Percentiles rank a stretch among this genome's conserved stretches.
Conservation (phyloP, 306 rosid genomes). For the Astragalus membranaceus region DNA sequence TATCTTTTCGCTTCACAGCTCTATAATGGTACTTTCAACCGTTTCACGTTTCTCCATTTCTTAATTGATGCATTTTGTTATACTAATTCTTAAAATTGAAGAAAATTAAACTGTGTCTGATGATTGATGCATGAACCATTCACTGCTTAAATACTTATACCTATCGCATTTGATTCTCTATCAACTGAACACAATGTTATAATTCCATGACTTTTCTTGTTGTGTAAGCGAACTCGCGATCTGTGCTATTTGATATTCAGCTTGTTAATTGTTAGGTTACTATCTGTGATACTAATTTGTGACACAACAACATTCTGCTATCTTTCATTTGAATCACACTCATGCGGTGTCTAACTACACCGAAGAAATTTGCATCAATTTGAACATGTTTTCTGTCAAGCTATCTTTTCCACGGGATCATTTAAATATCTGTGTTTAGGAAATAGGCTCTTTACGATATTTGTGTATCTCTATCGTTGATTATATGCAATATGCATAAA, state of each 20-base stretch:
- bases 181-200: not conserved
- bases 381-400: not conserved
- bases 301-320: not conserved
- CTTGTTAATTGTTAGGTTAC: not conserved
- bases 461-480: not conserved
- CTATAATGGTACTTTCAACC: constrained; percentile 44
- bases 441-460: not conserved
- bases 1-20: constrained; percentile 25
- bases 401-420: not conserved
- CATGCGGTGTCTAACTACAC: not conserved
- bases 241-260: not conserved
- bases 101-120: not conserved
- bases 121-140: not conserved
- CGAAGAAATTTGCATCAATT: not conserved
- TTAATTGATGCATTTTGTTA: too few species aligned
- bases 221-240: not conserved
- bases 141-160: not conserved
- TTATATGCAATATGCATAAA: not conserved
- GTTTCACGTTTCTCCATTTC: not conserved
- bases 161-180: not conserved
- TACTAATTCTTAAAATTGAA: not conserved
- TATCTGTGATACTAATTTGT: not conserved
- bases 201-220: not conserved
- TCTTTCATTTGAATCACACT: not conserved
- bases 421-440: not conserved